These are phyloP conservation scores for Debaryomyces psychrophilus DNA, from an alignment of 1,139 yeast species.

Conservation along the genomic window DNA sequence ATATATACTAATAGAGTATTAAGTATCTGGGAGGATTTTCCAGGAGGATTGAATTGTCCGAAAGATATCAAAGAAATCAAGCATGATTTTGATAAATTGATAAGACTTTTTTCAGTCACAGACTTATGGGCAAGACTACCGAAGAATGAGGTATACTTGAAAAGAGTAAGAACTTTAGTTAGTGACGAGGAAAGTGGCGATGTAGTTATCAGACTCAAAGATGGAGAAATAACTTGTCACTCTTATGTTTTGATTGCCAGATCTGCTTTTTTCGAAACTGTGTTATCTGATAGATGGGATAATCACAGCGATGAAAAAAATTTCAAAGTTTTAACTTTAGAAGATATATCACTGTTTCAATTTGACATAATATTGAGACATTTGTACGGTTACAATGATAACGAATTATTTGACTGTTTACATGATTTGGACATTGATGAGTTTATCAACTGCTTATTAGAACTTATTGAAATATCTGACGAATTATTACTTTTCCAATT, in stretches of 20 bases:
- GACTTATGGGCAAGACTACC: slow-evolving; percentile 20
- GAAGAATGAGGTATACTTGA: slow-evolving; percentile 10
- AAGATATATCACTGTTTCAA: slow-evolving; percentile 43
- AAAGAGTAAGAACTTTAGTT: slow-evolving; percentile 18
- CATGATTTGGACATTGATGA: slow-evolving; percentile 33
- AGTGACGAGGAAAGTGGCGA: slow-evolving; percentile 22
- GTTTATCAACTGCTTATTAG: slow-evolving; percentile 59
- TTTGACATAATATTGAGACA: slow-evolving; percentile 57
- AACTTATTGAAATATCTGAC: slow-evolving; percentile 65
- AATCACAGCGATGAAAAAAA: slow-evolving; percentile 16
- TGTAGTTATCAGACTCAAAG: slow-evolving; percentile 36
- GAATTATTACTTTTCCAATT: slow-evolving; percentile 63
- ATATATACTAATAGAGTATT: slow-evolving; percentile 36
- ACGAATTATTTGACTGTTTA: slow-evolving; percentile 46
- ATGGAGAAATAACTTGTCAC: slow-evolving; percentile 48
- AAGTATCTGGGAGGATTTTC: slow-evolving; percentile 30
- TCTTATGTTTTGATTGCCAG: slow-evolving; percentile 57
- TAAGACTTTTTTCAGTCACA: slow-evolving; percentile 22
- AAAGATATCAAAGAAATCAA: slow-evolving; percentile 24
- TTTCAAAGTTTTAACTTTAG: slow-evolving; percentile 39
- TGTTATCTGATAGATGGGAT: slow-evolving; percentile 61
- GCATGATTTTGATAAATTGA: slow-evolving; percentile 23
- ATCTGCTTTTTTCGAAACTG: slow-evolving; percentile 65
- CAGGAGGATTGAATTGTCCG: slow-evolving; percentile 22
- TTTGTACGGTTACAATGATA: slow-evolving; percentile 58